Conservation (phyloP, 495 filamentous ascomycete genomes). For the Annulohypoxylon nitens region DNA sequence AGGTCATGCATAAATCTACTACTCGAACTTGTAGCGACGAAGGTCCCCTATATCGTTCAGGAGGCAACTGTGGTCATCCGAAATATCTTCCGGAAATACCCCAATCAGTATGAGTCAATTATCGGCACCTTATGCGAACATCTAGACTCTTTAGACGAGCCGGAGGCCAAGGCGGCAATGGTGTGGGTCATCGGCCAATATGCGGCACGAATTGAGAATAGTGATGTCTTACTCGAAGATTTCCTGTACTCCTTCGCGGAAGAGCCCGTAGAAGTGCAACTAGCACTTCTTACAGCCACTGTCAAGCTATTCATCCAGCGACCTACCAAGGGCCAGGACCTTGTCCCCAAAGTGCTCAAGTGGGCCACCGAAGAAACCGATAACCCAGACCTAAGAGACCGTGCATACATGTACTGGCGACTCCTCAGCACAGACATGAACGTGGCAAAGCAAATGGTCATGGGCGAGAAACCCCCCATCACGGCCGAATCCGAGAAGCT, state of each 20-base stretch:
- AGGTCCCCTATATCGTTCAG: conserved; percentile 99
- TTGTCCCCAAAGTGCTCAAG: conserved; percentile 96
- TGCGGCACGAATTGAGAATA: conserved; percentile 95
- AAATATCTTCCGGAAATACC: conserved; percentile 99
- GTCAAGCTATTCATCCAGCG: conserved; percentile 99
- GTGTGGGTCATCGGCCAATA: conserved; percentile 99
- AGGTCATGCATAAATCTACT: conserved; percentile 91
- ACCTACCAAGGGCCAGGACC: conserved; percentile 91
- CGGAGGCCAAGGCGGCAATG: conserved; percentile 99
- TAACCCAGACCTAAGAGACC: conserved; percentile 94
- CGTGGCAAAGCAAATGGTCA: conserved; percentile 87
- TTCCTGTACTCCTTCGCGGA: conserved; percentile 94
- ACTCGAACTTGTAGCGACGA: conserved; percentile 94
- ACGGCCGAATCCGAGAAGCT: conserved; percentile 96
- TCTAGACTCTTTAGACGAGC: conserved; percentile 95
- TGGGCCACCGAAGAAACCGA: conserved; percentile 99
- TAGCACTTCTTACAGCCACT: conserved; percentile 93
- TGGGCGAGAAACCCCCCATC: conserved; percentile 97
- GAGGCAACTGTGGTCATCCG: conserved; percentile 99
- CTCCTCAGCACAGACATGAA: conserved; percentile 94
- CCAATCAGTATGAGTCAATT: conserved; percentile 97
- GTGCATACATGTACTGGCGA: conserved; percentile 99
- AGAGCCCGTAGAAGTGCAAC: conserved; percentile 93
- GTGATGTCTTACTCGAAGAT: conserved; percentile 91
- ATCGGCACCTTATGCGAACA: conserved; percentile 96